Base-by-base conservation (phyloP, 2,329 filamentous ascomycete species). In the Albophoma yamanashiensis region DNA sequence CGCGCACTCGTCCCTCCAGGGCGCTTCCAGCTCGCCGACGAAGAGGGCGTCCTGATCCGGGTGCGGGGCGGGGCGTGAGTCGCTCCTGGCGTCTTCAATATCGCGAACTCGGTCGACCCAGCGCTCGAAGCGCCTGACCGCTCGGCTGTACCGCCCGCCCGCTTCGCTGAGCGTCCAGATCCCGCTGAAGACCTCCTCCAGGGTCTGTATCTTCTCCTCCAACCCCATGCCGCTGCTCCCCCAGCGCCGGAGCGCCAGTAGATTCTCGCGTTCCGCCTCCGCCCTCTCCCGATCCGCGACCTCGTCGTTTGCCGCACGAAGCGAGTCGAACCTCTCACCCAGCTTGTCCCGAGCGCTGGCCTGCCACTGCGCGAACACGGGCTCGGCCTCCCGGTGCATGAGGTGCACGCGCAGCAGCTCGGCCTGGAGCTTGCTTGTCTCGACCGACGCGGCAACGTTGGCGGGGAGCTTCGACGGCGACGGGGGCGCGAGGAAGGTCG, bases 351-450 rank as follows among this genome's bases (percentile, higher is more conserved):
- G 76, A 1, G 86, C 86, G 65, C 82, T 85, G 2, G 73, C 77
- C 61, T 79, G 78, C 83, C 85, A 89, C 59, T 78, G 73, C 4
- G 68, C 66, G 1, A 76, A 68, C 0, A 78, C 78, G 3, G 68
- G 62, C 1, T 70, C 71, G 4, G 82, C 79, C 58, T 80, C 79
- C 63, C 81, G 79, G 69, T 89, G 86, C 27, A 89, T 70, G 9
- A 89, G 73, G 56, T 87, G 84, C 9, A 89, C 75, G 66, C 88
- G 85, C 31, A 89, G 74, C 2, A 89, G 77, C 68, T 87, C 83
- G 2, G 85, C 81, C 69, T 89, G 87, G 8, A 87, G 74, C 43
- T 78, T 79, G 56, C 76, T 77, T 9, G 79, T 85, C 70, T 86
- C 83, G 58, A 81, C 82, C 1, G 82, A 82, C 36, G 81, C 74